phyloP scores from a whole-genome alignment of 192 early-diverging fungal genomes.

The Backusella mclennaniae region DNA sequence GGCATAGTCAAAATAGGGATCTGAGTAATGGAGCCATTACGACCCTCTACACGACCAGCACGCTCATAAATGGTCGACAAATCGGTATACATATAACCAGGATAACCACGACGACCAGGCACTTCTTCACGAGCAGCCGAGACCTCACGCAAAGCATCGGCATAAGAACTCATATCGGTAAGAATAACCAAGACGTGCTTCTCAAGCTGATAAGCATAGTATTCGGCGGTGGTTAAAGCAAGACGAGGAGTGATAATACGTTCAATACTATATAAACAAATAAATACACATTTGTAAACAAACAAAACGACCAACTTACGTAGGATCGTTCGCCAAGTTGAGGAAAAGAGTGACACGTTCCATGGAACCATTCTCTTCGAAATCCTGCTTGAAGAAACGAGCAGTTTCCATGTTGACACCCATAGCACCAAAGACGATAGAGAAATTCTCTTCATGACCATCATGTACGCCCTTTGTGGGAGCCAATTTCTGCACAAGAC shows the following conservation, averaged over 20 bases:
- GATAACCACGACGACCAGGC: conserved; percentile 98
- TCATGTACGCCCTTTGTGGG: conserved; percentile 91
- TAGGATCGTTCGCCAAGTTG: conserved; percentile 99
- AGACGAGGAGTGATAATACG: conserved; percentile 99
- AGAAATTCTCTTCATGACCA: conserved; percentile 98
- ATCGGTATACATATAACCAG: conserved; percentile 99
- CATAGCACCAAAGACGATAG: conserved; percentile 99
- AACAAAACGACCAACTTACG: conserved; percentile 47
- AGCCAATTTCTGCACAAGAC: conserved; percentile 86
- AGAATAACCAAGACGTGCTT: conserved; percentile 99
- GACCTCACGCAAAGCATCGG: conserved; percentile 98
- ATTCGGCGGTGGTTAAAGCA: conserved; percentile 98
- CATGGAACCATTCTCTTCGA: conserved; percentile 99
- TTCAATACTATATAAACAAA: conserved; percentile 72
- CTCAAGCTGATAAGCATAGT: conserved; percentile 98
- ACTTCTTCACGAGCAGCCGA: conserved; percentile 99
- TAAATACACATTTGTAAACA: conserved; percentile 9
- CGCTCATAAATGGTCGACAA: conserved; percentile 99
- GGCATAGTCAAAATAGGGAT: conserved; percentile 99
- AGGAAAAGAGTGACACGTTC: conserved; percentile 98
- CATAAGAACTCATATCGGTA: conserved; percentile 99
- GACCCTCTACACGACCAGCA: conserved; percentile 94
- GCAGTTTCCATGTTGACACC: conserved; percentile 99
- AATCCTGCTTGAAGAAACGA: conserved; percentile 99
- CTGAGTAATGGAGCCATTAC: conserved; percentile 98